A percentile compares a stretch with the other conserved stretches of the same genome.
Evolutionary conservation across 352 stramenopile species (phyloP).

Genomic region (Phytophthora pisi): DNA sequence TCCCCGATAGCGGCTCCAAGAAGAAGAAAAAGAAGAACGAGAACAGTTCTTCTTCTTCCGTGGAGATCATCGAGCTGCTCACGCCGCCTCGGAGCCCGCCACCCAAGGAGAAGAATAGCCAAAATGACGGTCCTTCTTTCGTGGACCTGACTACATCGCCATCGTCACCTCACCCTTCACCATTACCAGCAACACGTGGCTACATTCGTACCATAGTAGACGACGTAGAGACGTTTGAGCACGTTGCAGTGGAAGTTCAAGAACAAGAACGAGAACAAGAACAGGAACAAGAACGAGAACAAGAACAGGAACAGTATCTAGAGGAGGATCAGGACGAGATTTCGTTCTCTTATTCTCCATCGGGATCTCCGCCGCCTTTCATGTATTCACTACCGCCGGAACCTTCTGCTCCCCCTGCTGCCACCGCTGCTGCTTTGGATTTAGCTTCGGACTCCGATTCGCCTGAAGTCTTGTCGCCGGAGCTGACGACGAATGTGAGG

Average conservation of each 20-base stretch:
- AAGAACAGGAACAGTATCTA: background rate
- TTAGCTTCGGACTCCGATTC: background rate
- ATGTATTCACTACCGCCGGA: conserved; percentile 9
- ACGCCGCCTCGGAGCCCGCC: conserved; percentile 36
- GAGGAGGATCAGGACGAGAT: conserved; percentile 8
- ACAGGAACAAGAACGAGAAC: background rate
- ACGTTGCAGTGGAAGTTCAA: background rate
- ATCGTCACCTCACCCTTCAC: conserved; percentile 9
- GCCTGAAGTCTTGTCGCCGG: conserved; percentile 15
- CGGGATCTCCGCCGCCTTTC: conserved; percentile 22
- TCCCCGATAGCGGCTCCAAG: conserved; percentile 22
- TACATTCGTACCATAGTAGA: conserved; percentile 3
- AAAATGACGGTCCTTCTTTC: conserved; percentile 25
- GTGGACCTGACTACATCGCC: conserved; percentile 55
- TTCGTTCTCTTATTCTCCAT: conserved; percentile 30
- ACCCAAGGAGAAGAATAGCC: conserved; percentile 14
- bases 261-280: conserved; percentile 4
- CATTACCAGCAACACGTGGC: conserved; percentile 8
- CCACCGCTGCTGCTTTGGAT: conserved; percentile 1
- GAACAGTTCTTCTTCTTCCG: background rate
- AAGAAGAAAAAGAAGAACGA: conserved; percentile 18
- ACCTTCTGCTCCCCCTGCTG: background rate
- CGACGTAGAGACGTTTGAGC: background rate
- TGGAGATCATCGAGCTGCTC: conserved; percentile 52
- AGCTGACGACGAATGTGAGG: conserved; percentile 8